phyloP scores from a whole-genome alignment of 2,329 filamentous ascomycete species.

The Neofusicoccum cordaticola region DNA sequence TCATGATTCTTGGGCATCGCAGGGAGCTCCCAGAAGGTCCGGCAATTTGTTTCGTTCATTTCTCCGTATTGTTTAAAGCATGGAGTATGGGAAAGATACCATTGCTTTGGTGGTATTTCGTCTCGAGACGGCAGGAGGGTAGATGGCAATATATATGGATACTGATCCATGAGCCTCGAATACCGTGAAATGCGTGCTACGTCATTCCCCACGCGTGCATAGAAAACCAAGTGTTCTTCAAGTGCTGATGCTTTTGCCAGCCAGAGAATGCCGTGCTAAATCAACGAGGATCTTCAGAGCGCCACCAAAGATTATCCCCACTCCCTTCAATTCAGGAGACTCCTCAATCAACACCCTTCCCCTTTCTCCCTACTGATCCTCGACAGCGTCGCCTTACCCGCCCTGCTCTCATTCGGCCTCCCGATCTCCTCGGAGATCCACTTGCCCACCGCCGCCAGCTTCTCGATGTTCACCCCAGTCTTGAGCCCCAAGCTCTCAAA shows the following conservation, averaged over 20 bases:
- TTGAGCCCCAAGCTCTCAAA: constrained; percentile 70
- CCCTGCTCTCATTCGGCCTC: constrained; percentile 36
- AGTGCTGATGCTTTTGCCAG: neutral
- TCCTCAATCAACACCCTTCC: neutral
- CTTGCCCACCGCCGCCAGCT: constrained; percentile 35
- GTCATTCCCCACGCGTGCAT: neutral
- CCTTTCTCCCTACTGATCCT: constrained; percentile 9
- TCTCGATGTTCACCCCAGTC: constrained; percentile 60
- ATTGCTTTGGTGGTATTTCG: constrained; percentile 11
- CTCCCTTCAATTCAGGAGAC: neutral
- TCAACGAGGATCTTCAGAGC: neutral
- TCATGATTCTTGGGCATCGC: neutral
- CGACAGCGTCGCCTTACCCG: constrained; percentile 24
- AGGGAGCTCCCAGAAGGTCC: neutral
- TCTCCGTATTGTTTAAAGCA: neutral
- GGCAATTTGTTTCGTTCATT: neutral
- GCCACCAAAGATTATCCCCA: neutral
- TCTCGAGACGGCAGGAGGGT: neutral
- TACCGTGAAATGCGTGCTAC: too few species aligned
- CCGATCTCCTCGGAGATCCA: constrained; percentile 39
- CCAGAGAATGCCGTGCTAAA: neutral
- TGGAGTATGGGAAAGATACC: constrained; percentile 16
- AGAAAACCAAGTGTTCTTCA: neutral
- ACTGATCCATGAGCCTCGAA: neutral
- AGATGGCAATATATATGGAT: neutral